Conservation (phyloP, 352 stramenopile species). For the Globisporangium uncinulatum region DNA sequence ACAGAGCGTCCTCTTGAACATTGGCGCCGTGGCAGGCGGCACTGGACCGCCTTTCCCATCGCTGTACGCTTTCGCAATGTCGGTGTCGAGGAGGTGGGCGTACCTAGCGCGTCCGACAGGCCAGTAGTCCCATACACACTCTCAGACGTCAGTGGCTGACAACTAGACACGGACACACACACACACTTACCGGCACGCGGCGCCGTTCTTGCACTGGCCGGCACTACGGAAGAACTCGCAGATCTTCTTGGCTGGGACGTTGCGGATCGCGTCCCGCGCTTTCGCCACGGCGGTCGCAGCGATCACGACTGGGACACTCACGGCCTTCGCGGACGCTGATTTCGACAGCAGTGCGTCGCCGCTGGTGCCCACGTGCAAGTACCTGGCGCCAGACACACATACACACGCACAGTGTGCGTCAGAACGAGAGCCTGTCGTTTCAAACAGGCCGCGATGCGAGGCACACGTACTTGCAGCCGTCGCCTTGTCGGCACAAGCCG, state of each 20-base stretch:
- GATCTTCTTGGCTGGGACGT: constrained; percentile 26
- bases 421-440: too few species aligned
- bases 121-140: neutral
- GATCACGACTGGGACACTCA: neutral
- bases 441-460: too few species aligned
- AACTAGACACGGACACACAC: neutral
- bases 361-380: constrained; percentile 4
- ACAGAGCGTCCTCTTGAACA: constrained; percentile 16
- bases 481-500: constrained; percentile 55
- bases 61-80: neutral
- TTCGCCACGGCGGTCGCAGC: neutral
- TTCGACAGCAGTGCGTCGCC: neutral
- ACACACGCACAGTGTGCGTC: neutral
- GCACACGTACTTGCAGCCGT: constrained; percentile 71
- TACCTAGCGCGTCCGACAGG: neutral
- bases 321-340: neutral
- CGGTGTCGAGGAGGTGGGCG: neutral
- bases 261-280: constrained; percentile 6
- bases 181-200: constrained; percentile 19
- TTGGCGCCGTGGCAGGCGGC: neutral
- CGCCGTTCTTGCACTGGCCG: constrained; percentile 35
- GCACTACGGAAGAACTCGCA: constrained; percentile 50
- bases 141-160: neutral
- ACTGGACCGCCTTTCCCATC: neutral
- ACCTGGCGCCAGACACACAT: neutral